These are phyloP conservation scores for Coemansia sp. DNA, from an alignment of 192 early-diverging fungal species.

Conservation along the genomic window DNA sequence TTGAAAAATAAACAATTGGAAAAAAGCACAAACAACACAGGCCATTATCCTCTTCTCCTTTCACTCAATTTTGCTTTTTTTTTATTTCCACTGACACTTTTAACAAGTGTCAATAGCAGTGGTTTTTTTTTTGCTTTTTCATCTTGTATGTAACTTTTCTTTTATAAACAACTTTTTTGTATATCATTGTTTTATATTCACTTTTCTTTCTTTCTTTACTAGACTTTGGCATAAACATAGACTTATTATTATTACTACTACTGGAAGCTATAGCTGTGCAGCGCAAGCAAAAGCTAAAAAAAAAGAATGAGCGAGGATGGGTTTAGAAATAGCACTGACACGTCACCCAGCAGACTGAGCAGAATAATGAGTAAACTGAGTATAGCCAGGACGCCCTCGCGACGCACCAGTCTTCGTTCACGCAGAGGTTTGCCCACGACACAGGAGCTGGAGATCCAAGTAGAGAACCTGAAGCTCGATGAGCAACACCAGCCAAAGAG, in stretches of 20 bases:
- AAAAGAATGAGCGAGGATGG: conserved; percentile 13
- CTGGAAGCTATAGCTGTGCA: too few species aligned
- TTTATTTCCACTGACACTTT: background rate
- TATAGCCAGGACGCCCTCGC: conserved; percentile 26
- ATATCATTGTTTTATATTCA: background rate
- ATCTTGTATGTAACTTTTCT: background rate
- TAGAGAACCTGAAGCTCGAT: background rate
- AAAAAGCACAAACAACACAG: too few species aligned
- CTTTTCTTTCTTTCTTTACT: background rate
- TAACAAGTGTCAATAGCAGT: background rate
- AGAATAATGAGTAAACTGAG: conserved; percentile 24
- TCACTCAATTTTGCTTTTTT: too few species aligned
- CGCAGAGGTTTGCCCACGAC: conserved; percentile 25
- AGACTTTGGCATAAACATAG: background rate
- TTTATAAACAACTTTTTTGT: background rate
- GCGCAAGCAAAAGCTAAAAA: background rate
- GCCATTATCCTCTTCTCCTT: too few species aligned
- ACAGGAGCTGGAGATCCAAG: conserved; percentile 13
- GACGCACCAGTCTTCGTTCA: conserved; percentile 18
- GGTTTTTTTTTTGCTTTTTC: background rate
- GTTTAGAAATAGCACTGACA: background rate
- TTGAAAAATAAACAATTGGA: too few species aligned
- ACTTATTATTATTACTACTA: background rate
- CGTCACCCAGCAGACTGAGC: conserved; percentile 28
- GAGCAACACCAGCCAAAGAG: background rate